These are phyloP conservation scores for Kodamaea sp. DNA, from an alignment of 1,139 yeast genomes.

Conservation along the genomic window DNA sequence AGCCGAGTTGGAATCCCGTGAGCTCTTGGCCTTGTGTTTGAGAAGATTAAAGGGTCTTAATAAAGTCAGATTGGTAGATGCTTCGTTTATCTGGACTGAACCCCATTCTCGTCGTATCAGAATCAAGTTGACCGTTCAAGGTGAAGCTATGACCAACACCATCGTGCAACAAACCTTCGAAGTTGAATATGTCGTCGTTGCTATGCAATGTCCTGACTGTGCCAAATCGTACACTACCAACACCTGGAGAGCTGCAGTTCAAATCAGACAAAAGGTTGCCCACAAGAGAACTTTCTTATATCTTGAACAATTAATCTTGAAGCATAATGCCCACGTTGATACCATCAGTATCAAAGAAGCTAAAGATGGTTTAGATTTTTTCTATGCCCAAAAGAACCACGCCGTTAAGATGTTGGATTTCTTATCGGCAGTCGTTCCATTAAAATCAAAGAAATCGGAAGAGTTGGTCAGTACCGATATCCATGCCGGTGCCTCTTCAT, in stretches of 20 bases:
- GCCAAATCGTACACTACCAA: constrained; percentile 94
- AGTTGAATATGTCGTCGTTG: constrained; percentile 90
- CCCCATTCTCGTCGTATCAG: constrained; percentile 96
- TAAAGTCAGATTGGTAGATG: constrained; percentile 88
- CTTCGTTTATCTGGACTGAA: constrained; percentile 97
- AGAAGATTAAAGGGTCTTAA: constrained; percentile 85
- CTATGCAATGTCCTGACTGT: constrained; percentile 99
- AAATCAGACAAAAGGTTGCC: constrained; percentile 94
- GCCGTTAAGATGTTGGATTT: constrained; percentile 95
- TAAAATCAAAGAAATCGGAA: constrained; percentile 80
- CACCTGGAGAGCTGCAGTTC: constrained; percentile 97
- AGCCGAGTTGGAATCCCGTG: constrained; percentile 91
- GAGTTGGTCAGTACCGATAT: constrained; percentile 91
- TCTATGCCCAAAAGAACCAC: constrained; percentile 83
- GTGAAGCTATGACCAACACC: constrained; percentile 91
- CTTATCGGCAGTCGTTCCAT: constrained; percentile 83
- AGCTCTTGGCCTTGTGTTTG: constrained; percentile 84
- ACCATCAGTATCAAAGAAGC: constrained; percentile 92
- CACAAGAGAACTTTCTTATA: constrained; percentile 96
- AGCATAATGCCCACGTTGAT: constrained; percentile 91
- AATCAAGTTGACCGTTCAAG: constrained; percentile 90
- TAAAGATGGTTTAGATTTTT: constrained; percentile 94
- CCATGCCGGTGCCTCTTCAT: constrained; percentile 84
- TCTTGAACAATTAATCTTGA: constrained; percentile 90
- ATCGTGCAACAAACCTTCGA: constrained; percentile 94